Conservation (phyloP, 352 stramenopile genomes). For the Globisporangium lucens region DNA sequence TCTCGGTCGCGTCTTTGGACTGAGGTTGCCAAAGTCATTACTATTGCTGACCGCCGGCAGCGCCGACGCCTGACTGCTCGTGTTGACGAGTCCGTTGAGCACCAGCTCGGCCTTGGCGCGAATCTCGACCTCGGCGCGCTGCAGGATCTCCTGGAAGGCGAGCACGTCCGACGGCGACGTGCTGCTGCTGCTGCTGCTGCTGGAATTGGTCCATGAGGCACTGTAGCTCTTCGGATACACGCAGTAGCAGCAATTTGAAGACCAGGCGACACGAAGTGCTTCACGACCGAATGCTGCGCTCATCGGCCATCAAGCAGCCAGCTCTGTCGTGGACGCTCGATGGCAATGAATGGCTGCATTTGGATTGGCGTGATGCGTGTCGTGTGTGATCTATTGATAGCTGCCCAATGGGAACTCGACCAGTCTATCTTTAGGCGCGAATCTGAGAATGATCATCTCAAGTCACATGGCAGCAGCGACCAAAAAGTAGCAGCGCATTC, state of each 20-base stretch:
- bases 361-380: background rate
- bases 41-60: conserved; percentile 22
- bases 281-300: background rate
- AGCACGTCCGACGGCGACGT: conserved; percentile 32
- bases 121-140: conserved; percentile 66
- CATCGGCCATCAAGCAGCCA: background rate
- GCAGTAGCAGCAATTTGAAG: background rate
- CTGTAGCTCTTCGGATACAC: background rate
- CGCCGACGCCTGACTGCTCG: conserved; percentile 25
- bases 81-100: conserved; percentile 62
- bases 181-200: conserved; percentile 33
- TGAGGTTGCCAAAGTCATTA: background rate
- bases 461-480: background rate
- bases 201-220: conserved; percentile 57
- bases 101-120: conserved; percentile 81
- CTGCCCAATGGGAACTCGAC: background rate
- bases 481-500: background rate
- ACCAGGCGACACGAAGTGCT: background rate
- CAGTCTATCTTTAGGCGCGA: background rate
- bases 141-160: conserved; percentile 66
- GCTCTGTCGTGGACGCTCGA: background rate
- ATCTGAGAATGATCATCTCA: background rate
- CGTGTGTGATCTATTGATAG: background rate
- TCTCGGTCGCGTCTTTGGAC: conserved; percentile 6
- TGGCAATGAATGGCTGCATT: background rate